Evolutionary conservation across 495 filamentous ascomycete genomes (phyloP), one percentile per base, ranked within the genome.

Genomic region (Aspergillus conjunctus): DNA sequence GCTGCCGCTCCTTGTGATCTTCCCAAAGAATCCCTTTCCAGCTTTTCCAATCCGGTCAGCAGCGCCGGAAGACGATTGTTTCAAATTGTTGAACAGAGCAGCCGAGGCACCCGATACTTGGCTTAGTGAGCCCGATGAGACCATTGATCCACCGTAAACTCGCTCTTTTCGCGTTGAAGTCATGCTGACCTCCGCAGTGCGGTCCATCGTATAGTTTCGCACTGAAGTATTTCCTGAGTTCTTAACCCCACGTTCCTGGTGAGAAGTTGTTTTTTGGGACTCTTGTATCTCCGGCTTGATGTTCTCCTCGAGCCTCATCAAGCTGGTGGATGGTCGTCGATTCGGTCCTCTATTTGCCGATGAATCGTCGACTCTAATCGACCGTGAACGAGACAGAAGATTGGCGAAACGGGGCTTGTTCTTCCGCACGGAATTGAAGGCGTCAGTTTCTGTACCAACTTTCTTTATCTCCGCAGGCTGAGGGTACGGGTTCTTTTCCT

Each of bases 21-120:
- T 91, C 26, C 88, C 88, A 65, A 95, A 89, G 58, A 93, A 80
- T 0, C 86, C 85, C 63, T 91, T 93, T 45, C 88, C 85, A 32
- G 92, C 83, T 66, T 91, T 89, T 46, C 87, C 88, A 44, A 88
- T 68, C 7, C 83, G 83, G 64, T 86, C 84, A 8, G 89, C 89
- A 33, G 91, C 90, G 66, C 87, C 88, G 41, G 80, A 87, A 21
- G 87, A 85, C 21, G 85, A 85, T 58, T 81, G 85, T 71, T 89
- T 92, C 18, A 93, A 73, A 43, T 88, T 90, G 59, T 81, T 87
- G 65, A 93, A 83, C 37, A 93, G 85, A 3, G 81, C 79, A 50
- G 84, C 85, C 21, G 86, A 85, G 49, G 83, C 80, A 33, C 81
- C 86, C 34, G 78, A 80, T 7, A 79, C 78, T 56, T 91, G 88